These are phyloP conservation scores for Penicillium goetzii DNA, from an alignment of 495 filamentous ascomycete genomes.

Conservation along the genomic window DNA sequence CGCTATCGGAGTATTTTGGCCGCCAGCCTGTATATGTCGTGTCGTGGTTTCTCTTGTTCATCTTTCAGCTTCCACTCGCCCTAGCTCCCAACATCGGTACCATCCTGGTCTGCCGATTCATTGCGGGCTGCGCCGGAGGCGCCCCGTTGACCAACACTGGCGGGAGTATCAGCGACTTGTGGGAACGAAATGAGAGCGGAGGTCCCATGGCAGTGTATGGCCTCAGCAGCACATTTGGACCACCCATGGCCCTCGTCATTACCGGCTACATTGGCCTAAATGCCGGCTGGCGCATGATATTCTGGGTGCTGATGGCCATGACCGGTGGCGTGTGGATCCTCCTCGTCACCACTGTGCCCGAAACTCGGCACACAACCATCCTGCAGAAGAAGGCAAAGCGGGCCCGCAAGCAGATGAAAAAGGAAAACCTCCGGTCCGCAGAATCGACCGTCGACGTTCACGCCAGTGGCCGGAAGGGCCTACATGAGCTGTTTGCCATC, in stretches of 20 bases:
- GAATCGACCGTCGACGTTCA: slow-evolving; percentile 43
- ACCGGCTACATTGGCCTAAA: slow-evolving; percentile 48
- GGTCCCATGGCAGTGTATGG: slow-evolving; percentile 62
- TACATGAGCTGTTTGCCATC: slow-evolving; percentile 65
- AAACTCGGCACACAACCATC: slow-evolving; percentile 53
- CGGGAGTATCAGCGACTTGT: slow-evolving; percentile 44
- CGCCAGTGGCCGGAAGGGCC: slow-evolving; percentile 46
- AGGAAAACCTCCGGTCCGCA: slow-evolving; percentile 53
- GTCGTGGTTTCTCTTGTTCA: slow-evolving; percentile 60
- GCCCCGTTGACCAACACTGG: slow-evolving; percentile 55
- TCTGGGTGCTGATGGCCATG: slow-evolving; percentile 53
- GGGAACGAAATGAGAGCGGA: slow-evolving; percentile 54
- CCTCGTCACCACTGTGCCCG: slow-evolving; percentile 43
- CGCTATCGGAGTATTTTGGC: slow-evolving; percentile 68
- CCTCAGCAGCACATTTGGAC: slow-evolving; percentile 48
- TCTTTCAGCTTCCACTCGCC: slow-evolving; percentile 64
- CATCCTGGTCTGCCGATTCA: slow-evolving; percentile 60
- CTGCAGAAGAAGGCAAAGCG: slow-evolving; percentile 56
- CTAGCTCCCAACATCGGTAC: slow-evolving; percentile 57
- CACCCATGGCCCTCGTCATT: slow-evolving; percentile 46
- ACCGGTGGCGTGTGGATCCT: slow-evolving; percentile 49
- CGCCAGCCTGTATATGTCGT: slow-evolving; percentile 58
- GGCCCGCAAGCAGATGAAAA: slow-evolving; percentile 52
- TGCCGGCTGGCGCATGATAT: slow-evolving; percentile 43
- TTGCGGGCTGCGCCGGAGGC: slow-evolving; percentile 57